Evolutionary conservation across 306 rosid genomes (phyloP), one percentile per base, ranked within the genome.

Genomic region (Cucurbita moschata): DNA sequence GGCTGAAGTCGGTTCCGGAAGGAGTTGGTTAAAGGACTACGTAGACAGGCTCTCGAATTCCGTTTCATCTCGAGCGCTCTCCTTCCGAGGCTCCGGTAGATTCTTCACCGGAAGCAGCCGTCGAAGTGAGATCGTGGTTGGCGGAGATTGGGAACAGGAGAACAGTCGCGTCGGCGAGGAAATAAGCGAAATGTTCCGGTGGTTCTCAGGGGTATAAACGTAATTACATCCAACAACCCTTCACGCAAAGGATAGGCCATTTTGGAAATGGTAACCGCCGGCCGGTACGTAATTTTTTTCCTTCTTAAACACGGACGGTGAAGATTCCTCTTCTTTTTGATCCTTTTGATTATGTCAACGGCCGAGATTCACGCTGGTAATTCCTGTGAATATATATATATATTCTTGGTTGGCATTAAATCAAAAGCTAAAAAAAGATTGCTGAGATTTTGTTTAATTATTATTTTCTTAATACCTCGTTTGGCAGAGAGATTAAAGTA

Each of bases 201-300:
- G 98, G 98, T 86, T 89, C 5, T 86, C 96, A 75, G 98, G 94
- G 90, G 95, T 89, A 86, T 90, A 74, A 87, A 12, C 21, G 86
- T 87, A 86, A 83, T 84, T 86, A 77, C 19, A 6, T 42, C 15
- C 49, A 39, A 0, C 62, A 5, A 35, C 13, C 38, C 72, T 47
- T 18, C 47, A 39, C 38, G 54, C 30, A 51, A 35, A 64, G 69
- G 57, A 35, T 66, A n/a, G 26, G 37, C n/a, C 43, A 18, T n/a
- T 77, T 23, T n/a, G 4, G 8, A 57, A 47, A 56, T 30, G 59
- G 56, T 16, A 38, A 43, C 39, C 50, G 6, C 5, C 49, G 64
- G 39, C 19, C 73, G 56, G 62, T 43, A 54, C 23, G 60, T 38
- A 42, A 61, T 2, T 63, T 72, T 26, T 77, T 60, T 15, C 18